Evolutionary conservation across 208 protist genomes (phyloP), one percentile per base, ranked within the genome.

Genomic region (Crithidia sp.): DNA sequence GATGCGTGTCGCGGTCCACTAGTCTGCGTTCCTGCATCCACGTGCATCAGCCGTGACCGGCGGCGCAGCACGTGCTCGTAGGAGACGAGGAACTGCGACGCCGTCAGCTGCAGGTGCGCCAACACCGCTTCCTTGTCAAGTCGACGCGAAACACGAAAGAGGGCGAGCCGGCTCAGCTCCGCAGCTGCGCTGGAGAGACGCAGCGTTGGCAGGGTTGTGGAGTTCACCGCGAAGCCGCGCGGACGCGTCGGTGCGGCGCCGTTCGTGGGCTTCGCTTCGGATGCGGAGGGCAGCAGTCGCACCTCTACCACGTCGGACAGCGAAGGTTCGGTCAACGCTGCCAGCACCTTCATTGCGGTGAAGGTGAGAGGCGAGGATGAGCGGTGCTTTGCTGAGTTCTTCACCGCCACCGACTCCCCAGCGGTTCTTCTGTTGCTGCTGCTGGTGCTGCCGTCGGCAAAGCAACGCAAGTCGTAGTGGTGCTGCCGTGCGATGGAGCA

Each of bases 91-190:
- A 86, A 88, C 77, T 88, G 83, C 6, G 71, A 63, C 0, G 81
- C 81, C 10, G 79, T 39, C 5, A 84, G 61, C 36, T 66, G 67
- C 60, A 86, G 57, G 55, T 88, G 81, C 9, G 77, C 52, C 8
- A 76, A 68, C 7, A 91, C 86, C 8, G 83, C 86, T 4, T 78
- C 76, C 17, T 79, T 75, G 54, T 88, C 83, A 12, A 76, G 68
- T 0, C 73, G 79, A 17, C 82, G 83, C 66, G 88, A 83, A 39
- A 64, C 65, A 4, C 86, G 75, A 19, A 56, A 72, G 14, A 91
- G 62, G 43, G 77, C 63, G 12, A 82, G 43, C 44, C 74, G 66
- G 16, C 60, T 43, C 52, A 79, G 28, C 66, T 79, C 74, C 14
- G 67, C 41, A 17, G 74, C 6, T 8, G 60, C 58, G 16, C 60